Base-by-base conservation (phyloP, 495 filamentous ascomycete species). In the Usnea hakonensis region DNA sequence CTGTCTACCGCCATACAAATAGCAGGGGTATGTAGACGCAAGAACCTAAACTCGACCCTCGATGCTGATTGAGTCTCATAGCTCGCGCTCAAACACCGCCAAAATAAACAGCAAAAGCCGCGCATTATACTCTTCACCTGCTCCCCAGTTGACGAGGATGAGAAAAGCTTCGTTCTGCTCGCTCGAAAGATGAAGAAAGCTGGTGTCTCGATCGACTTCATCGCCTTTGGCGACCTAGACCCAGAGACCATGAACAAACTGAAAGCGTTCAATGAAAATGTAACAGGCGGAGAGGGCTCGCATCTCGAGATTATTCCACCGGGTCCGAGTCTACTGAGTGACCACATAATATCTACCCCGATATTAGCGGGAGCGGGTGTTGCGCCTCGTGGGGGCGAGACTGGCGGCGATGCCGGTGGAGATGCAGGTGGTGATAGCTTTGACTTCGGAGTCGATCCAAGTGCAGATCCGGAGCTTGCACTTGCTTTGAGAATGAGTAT, bases 111-210 rank as follows among this genome's bases (percentile, higher is more conserved):
- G 40, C 92, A 97, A 74, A 84, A 87, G 55, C 91, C 95, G 80
- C 89, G 94, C 64, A 95, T 97, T 73, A 87, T 98, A 72, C 90
- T 90, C 23, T 97, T 98, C 76, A 90, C 89, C 55, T 97, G 94
- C 80, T 93, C 89, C 5, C 89, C 91, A 43, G 87, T 98, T 69
- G 83, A 81, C 44, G 94, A 98, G 73, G 86, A 88, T 66, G 88
- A 97, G 75, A 91, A 91, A 76, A 82, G 84, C 17, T 82, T 98
- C 0, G 82, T 95, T 64, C 92, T 90, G 71, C 83, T 97, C 16
- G 91, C 93, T 17, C 95, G 90, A 78, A 92, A 93, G 77, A 96
- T 97, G 92, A 97, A 96, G 86, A 98, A 98, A 81, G 86, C 83
- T 72, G 90, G 87, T 69, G 87, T 95, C 60, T 88, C 85, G 58